Base-by-base conservation (phyloP, 164 flowering plant genomes). In the Annona cherimola region DNA sequence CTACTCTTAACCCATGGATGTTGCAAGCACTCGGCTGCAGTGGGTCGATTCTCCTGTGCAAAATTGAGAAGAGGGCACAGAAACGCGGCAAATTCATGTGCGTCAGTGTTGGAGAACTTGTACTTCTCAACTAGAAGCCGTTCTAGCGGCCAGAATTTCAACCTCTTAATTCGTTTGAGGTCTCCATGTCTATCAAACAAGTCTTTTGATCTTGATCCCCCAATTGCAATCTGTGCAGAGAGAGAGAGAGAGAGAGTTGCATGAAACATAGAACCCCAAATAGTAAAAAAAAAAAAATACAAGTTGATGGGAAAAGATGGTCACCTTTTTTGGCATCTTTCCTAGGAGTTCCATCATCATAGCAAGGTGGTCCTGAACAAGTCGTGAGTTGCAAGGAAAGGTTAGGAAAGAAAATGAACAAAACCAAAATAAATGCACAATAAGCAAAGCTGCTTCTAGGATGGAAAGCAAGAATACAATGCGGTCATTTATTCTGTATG, bases 331-430 rank as follows among this genome's bases (percentile, higher is more conserved):
- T 43, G 99, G 98, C 71, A 94, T 90, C 85, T 94, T 94, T 61
- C 99, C 99, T 42, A 94, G 88, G 64, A 91, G 86, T 80, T 94
- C 99, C 97, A 92, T 92, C 97, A 94, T 94, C 70, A 87, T 74
- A 78, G 99, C 99, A 74, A 94, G 91, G 82, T 94, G 99, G 80
- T 94, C 99, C 98, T 92, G 85, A 79, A 80, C 60, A 45, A 62
- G 50, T 19, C 40, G 11, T 8, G 61, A 74, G 42, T 62, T 46
- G 45, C 20, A 41, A 42, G 69, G 18, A 72, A 65, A n/a, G 45
- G 9, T 19, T 62, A 20, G 26, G 26, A 61, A 20, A 20, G 64
- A 61, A 20, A 4, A 61, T 3, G 12, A 61, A 7, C 12, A 20
- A 20, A 61, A 12, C 6, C 40, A 19, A 35, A 44, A 64, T 40